phyloP scores from a whole-genome alignment of 345 rosid genomes.

The Syzygium jambos region DNA sequence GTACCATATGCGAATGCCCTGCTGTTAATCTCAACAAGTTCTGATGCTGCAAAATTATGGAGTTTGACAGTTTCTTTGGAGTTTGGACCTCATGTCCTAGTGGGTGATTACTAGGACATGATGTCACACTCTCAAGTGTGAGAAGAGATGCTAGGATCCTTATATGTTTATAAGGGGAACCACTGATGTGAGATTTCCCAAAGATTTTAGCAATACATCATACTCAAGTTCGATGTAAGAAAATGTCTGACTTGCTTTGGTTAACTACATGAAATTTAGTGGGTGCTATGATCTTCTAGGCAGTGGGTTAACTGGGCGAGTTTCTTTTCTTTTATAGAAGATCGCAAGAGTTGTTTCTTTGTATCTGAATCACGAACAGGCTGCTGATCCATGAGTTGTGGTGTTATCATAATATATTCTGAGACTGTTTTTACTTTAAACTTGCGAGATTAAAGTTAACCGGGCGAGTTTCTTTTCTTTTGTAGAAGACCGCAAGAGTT shows the following conservation, averaged over 20 bases:
- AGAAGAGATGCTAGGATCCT: neutral
- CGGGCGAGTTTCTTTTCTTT: neutral
- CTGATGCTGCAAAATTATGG: neutral
- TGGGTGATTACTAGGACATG: neutral
- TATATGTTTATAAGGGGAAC: neutral
- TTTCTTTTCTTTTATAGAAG: neutral
- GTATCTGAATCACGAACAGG: neutral
- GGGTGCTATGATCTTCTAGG: neutral
- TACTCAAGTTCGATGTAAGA: neutral
- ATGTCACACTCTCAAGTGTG: neutral
- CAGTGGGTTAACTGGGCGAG: neutral
- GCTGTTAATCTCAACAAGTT: neutral
- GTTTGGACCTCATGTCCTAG: neutral
- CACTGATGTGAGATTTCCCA: neutral
- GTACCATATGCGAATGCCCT: constrained; percentile 5
- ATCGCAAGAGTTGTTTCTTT: neutral
- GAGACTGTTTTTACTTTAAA: neutral
- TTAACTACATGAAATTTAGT: neutral
- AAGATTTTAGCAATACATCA: neutral
- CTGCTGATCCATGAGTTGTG: neutral
- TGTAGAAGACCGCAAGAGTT: neutral
- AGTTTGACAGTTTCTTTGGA: neutral
- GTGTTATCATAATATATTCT: neutral
- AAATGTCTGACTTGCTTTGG: neutral
- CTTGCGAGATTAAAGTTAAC: neutral